Conservation (phyloP, 345 rosid species). For the Eucalyptus curtisii region DNA sequence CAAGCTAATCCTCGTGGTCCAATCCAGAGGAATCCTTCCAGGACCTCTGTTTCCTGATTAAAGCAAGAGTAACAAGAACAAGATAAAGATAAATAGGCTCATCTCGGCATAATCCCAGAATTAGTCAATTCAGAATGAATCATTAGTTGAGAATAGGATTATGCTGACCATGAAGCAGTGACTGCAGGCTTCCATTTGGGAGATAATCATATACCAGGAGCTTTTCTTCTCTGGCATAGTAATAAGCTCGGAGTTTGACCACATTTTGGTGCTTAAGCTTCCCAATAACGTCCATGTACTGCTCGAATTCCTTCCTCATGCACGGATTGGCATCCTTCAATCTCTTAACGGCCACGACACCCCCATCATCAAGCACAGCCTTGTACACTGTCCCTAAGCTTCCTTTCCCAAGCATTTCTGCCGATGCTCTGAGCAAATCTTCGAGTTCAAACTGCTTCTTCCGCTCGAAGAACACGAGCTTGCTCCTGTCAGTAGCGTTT, state of each 20-base stretch:
- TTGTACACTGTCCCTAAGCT: slow-evolving; percentile 85
- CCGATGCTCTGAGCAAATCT: slow-evolving; percentile 81
- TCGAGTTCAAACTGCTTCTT: slow-evolving; percentile 76
- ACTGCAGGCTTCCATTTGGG: slow-evolving; percentile 77
- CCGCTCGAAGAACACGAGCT: slow-evolving; percentile 73
- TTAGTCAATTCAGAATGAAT: background rate
- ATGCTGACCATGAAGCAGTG: slow-evolving; percentile 71
- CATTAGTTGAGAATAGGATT: background rate
- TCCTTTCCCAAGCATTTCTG: slow-evolving; percentile 97
- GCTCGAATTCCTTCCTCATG: slow-evolving; percentile 79
- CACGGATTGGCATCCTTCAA: slow-evolving; percentile 93
- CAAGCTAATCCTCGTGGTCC: slow-evolving; percentile 94
- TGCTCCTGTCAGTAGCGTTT: slow-evolving; percentile 52
- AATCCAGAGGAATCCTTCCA: slow-evolving; percentile 87
- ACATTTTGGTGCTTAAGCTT: slow-evolving; percentile 67
- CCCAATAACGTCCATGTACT: slow-evolving; percentile 87
- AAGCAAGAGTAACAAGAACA: background rate
- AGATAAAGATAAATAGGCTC: background rate
- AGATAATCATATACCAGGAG: slow-evolving; percentile 87
- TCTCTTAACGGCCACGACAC: slow-evolving; percentile 84
- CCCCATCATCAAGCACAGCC: slow-evolving; percentile 74
- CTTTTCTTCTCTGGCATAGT: slow-evolving; percentile 91
- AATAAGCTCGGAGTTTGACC: slow-evolving; percentile 72
- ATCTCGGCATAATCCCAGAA: background rate
- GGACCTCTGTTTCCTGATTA: slow-evolving; percentile 68